These are phyloP conservation scores for Boletus patriciae DNA, from an alignment of 768 basidiomycete genomes.

Conservation along the genomic window DNA sequence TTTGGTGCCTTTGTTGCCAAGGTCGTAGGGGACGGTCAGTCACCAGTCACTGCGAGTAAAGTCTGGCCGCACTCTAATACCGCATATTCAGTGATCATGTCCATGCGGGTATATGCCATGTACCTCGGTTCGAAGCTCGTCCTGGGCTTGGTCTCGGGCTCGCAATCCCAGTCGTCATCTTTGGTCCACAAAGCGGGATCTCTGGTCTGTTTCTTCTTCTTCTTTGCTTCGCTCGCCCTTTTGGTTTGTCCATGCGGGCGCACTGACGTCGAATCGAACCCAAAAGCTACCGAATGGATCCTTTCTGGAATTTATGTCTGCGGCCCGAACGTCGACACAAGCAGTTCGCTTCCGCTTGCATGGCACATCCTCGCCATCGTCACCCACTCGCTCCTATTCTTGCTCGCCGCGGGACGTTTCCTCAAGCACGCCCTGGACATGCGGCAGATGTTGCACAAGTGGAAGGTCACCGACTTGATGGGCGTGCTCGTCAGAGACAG, in stretches of 20 bases:
- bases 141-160: conserved; percentile 8
- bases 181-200: conserved; percentile 21
- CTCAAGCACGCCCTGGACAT: conserved; percentile 9
- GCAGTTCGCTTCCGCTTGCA: conserved; percentile 12
- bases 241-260: too few relatives aligned
- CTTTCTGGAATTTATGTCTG: too few relatives aligned
- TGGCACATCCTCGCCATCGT: conserved; percentile 16
- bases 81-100: conserved; percentile 11
- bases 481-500: conserved; percentile 17
- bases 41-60: neutral
- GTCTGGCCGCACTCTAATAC: neutral
- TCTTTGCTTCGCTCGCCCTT: too few relatives aligned
- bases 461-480: conserved; percentile 18
- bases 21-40: conserved; percentile 14
- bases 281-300: conserved; percentile 19
- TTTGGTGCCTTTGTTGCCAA: conserved; percentile 11
- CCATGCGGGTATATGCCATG: conserved; percentile 24
- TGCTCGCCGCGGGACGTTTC: conserved; percentile 17
- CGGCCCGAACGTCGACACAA: too few relatives aligned
- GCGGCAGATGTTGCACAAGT: conserved; percentile 3
- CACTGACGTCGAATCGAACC: too few relatives aligned
- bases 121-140: conserved; percentile 15
- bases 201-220: conserved; percentile 11
- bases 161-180: conserved; percentile 3
- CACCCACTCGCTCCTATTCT: conserved; percentile 14